Conservation (phyloP, 1,139 yeast species). For the Pichia norvegensis region DNA sequence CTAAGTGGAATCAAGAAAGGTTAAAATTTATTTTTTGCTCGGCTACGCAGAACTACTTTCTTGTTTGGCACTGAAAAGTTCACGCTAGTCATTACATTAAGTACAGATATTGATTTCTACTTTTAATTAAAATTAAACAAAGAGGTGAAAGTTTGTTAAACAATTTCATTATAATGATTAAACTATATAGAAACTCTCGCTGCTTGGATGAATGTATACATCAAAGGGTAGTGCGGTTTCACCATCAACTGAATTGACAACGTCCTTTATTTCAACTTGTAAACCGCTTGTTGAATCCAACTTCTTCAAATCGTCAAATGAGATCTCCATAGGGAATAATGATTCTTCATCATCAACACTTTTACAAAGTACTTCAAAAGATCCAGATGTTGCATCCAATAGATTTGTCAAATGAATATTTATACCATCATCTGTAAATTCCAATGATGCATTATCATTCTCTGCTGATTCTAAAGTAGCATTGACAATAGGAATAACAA, state of each 20-base stretch:
- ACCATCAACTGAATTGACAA: conserved; percentile 20
- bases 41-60: background rate
- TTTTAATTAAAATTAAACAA: background rate
- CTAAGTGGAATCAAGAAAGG: background rate
- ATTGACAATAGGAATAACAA: conserved; percentile 62
- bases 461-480: conserved; percentile 45
- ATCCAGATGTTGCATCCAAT: conserved; percentile 50
- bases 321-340: conserved; percentile 78
- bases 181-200: conserved; percentile 62
- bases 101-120: too few relatives aligned
- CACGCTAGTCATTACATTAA: too few relatives aligned
- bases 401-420: conserved; percentile 46
- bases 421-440: conserved; percentile 54
- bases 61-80: too few relatives aligned
- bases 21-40: background rate
- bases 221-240: conserved; percentile 59
- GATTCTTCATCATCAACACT: conserved; percentile 67
- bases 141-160: background rate
- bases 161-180: conserved; percentile 20
- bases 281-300: conserved; percentile 25
- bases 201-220: conserved; percentile 49
- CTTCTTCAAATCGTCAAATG: conserved; percentile 33
- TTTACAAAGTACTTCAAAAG: conserved; percentile 72
- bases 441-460: conserved; percentile 42
- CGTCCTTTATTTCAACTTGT: conserved; percentile 21